phyloP scores from a whole-genome alignment of 805 yeast genomes.

The Saccharomycopsis vini region DNA sequence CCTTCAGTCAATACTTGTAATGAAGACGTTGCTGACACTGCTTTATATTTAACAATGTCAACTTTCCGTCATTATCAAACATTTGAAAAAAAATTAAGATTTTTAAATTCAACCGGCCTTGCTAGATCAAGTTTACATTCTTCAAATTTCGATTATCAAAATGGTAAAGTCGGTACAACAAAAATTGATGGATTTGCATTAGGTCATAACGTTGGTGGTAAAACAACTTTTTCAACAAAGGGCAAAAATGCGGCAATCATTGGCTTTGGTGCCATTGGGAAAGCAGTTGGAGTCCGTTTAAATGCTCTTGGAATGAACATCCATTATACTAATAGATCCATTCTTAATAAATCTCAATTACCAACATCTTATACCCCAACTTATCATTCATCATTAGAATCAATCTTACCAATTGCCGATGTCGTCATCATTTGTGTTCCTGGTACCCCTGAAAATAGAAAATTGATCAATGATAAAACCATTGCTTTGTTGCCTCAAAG shows the following conservation, averaged over 20 bases:
- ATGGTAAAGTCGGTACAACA: conserved; percentile 29
- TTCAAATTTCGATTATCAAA: conserved; percentile 26
- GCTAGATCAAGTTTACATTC: conserved; percentile 31
- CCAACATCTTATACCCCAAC: conserved; percentile 22
- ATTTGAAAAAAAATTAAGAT: conserved; percentile 27
- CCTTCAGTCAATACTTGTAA: conserved; percentile 29
- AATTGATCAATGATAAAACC: conserved; percentile 36
- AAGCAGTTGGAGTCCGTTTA: conserved; percentile 41
- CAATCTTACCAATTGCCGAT: conserved; percentile 34
- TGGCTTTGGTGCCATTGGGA: conserved; percentile 58
- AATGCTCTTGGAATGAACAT: conserved; percentile 49
- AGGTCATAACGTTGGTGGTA: conserved; percentile 33
- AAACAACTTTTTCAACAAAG: conserved; percentile 35
- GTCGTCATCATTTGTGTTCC: conserved; percentile 51
- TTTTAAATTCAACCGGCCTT: conserved; percentile 31
- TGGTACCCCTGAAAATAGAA: conserved; percentile 42
- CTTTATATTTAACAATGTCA: conserved; percentile 44
- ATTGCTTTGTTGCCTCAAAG: conserved; percentile 29
- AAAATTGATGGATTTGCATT: conserved; percentile 28
- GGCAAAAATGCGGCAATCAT: conserved; percentile 45
- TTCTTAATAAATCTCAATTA: conserved; percentile 26
- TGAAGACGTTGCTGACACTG: conserved; percentile 59
- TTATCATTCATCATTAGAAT: conserved; percentile 29
- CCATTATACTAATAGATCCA: conserved; percentile 43
- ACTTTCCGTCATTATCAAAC: conserved; percentile 43